Conservation (phyloP, 2,329 filamentous ascomycete species). For the Verticillium alfalfae region DNA sequence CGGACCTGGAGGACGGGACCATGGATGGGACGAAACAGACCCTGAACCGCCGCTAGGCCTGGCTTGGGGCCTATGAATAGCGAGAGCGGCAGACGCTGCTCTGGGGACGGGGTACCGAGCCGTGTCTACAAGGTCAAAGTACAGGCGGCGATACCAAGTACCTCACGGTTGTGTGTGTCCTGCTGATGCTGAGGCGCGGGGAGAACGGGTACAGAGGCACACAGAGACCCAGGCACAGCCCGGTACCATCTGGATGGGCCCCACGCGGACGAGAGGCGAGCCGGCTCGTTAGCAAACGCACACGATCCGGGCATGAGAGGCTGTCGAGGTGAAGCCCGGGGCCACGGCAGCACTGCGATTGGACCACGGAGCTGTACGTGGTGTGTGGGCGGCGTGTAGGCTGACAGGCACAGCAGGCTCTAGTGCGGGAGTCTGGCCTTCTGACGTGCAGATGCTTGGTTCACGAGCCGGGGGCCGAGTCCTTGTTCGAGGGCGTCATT, state of each 20-base stretch:
- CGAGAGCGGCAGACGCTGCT: conserved; percentile 21
- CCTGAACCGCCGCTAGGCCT: conserved; percentile 30
- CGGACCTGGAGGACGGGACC: conserved; percentile 19
- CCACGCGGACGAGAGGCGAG: conserved; percentile 22
- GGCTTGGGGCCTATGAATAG: conserved; percentile 21
- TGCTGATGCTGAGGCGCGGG: conserved; percentile 8
- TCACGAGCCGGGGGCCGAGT: background rate
- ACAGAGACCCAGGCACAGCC: conserved; percentile 14
- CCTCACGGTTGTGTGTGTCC: background rate
- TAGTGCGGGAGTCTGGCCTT: background rate
- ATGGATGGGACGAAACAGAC: conserved; percentile 39
- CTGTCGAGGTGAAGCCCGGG: background rate
- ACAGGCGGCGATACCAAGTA: background rate
- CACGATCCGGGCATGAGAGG: conserved; percentile 5
- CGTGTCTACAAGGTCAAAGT: background rate
- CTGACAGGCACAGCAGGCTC: background rate
- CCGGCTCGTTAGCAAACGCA: conserved; percentile 20
- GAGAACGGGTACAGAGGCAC: conserved; percentile 5
- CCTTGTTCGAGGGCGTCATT: background rate
- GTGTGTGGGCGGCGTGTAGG: background rate
- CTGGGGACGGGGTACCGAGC: conserved; percentile 15
- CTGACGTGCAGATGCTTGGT: background rate
- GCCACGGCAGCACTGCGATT: background rate
- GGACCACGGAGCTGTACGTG: background rate
- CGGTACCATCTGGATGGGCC: conserved; percentile 16